phyloP scores from a whole-genome alignment of 306 rosid species.

The Vigna trinervia region DNA sequence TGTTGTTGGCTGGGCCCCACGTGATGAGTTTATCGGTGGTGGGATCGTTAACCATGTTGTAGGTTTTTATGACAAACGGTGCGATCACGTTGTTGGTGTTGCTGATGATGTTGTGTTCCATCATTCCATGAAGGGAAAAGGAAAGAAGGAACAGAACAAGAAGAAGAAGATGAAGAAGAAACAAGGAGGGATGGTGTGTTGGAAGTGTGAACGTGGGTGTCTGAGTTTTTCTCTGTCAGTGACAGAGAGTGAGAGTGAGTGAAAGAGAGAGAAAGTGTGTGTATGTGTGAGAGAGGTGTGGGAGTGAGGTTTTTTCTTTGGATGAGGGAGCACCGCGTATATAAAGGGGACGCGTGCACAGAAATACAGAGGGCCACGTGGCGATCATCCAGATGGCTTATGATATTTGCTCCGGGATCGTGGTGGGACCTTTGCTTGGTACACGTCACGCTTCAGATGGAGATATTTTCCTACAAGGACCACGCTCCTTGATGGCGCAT shows the following conservation, averaged over 20 bases:
- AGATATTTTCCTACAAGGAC: slow-evolving; percentile 53
- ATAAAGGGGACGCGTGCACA: slow-evolving; percentile 45
- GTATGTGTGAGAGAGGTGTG: neutral
- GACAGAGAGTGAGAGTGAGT: neutral
- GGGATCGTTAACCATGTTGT: slow-evolving; percentile 87
- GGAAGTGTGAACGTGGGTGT: neutral
- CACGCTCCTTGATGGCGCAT: slow-evolving; percentile 52
- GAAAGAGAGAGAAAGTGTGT: neutral
- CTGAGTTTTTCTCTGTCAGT: neutral
- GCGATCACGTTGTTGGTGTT: slow-evolving; percentile 55
- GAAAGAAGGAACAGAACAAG: neutral
- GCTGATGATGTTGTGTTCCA: slow-evolving; percentile 51
- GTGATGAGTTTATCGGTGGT: slow-evolving; percentile 63
- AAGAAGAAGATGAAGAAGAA: neutral
- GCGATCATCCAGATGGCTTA: slow-evolving; percentile 36
- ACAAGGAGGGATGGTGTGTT: slow-evolving; percentile 1
- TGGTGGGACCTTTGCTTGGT: slow-evolving; percentile 49
- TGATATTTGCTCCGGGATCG: slow-evolving; percentile 28
- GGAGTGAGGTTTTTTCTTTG: neutral
- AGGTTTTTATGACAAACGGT: slow-evolving; percentile 93
- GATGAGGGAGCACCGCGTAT: slow-evolving; percentile 44
- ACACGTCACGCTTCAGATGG: slow-evolving; percentile 51
- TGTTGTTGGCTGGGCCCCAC: slow-evolving; percentile 83
- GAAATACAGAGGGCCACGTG: slow-evolving; percentile 48
- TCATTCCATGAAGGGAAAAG: slow-evolving; percentile 46